phyloP scores from a whole-genome alignment of 2,329 filamentous ascomycete genomes.

The Periconia sp. region DNA sequence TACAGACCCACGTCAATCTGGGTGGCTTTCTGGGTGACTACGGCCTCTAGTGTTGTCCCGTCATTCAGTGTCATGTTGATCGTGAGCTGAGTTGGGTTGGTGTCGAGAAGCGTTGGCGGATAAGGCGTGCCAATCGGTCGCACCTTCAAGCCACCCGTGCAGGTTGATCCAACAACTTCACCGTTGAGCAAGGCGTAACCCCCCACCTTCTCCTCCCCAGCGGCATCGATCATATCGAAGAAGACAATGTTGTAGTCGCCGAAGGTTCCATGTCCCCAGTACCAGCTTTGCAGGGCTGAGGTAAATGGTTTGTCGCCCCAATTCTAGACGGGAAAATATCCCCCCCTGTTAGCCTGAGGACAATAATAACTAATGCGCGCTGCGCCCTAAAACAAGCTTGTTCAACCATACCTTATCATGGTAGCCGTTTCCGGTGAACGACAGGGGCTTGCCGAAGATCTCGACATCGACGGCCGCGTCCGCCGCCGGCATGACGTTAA shows the following conservation, averaged over 20 bases:
- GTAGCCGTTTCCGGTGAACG: not conserved
- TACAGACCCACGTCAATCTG: too few relatives aligned
- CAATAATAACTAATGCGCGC: too few relatives aligned
- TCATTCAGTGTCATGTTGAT: too few relatives aligned
- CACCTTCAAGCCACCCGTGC: too few relatives aligned
- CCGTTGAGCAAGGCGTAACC: too few relatives aligned
- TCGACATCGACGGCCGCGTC: not conserved
- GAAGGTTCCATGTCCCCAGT: not conserved
- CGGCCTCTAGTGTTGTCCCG: too few relatives aligned
- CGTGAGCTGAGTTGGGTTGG: too few relatives aligned
- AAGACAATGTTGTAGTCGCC: conserved; percentile 1
- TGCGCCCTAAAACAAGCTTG: not conserved
- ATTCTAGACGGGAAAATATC: not conserved
- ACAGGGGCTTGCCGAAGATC: not conserved
- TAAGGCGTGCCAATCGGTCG: too few relatives aligned
- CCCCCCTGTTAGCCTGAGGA: not conserved
- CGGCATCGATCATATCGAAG: not conserved
- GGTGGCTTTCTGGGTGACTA: too few relatives aligned
- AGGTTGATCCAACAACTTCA: too few relatives aligned
- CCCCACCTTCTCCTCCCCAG: too few relatives aligned
- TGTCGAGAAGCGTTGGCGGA: too few relatives aligned
- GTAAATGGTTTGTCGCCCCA: not conserved
- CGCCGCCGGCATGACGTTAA: not conserved
- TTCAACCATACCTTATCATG: conserved; percentile 1
- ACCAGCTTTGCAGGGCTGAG: not conserved